Conservation (phyloP, 306 rosid genomes). For the Fragaria iinumae region DNA sequence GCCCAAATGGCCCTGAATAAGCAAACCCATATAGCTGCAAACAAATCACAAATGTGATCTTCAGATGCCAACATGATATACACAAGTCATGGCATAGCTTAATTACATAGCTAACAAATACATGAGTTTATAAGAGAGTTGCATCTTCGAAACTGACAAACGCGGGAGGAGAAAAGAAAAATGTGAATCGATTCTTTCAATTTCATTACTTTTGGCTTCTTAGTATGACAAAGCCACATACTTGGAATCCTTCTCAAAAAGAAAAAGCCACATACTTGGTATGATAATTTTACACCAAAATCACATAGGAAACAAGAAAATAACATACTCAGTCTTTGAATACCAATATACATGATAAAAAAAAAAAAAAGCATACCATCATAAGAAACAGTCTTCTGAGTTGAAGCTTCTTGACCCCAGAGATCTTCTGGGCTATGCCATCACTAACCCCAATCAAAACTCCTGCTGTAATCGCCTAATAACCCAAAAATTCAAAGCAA, state of each 20-base stretch:
- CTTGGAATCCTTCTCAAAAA: neutral
- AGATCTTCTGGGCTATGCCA: conserved; percentile 77
- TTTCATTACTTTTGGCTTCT: neutral
- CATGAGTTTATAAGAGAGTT: neutral
- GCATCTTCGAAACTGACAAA: neutral
- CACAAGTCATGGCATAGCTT: neutral
- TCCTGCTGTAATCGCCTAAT: conserved; percentile 86
- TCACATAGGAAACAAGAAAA: neutral
- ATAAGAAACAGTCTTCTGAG: conserved; percentile 71
- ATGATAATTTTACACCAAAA: neutral
- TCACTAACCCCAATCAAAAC: conserved; percentile 80
- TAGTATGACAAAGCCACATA: neutral
- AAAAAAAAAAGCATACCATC: conserved; percentile 41
- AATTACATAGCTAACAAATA: neutral
- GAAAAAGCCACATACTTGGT: neutral
- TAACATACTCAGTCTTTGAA: neutral
- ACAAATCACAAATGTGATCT: conserved; percentile 19
- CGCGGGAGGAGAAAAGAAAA: neutral
- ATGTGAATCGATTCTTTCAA: neutral
- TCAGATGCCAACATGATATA: neutral
- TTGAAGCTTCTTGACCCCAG: conserved; percentile 88
- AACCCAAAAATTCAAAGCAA: conserved; percentile 19
- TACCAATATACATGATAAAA: neutral
- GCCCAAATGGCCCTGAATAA: conserved; percentile 88
- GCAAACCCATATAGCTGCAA: conserved; percentile 89